Percentiles rank a stretch among this genome's conserved stretches.
These are phyloP conservation scores for Penicillium sp. DNA, from an alignment of 2,329 filamentous ascomycete genomes.

Conservation along the genomic window DNA sequence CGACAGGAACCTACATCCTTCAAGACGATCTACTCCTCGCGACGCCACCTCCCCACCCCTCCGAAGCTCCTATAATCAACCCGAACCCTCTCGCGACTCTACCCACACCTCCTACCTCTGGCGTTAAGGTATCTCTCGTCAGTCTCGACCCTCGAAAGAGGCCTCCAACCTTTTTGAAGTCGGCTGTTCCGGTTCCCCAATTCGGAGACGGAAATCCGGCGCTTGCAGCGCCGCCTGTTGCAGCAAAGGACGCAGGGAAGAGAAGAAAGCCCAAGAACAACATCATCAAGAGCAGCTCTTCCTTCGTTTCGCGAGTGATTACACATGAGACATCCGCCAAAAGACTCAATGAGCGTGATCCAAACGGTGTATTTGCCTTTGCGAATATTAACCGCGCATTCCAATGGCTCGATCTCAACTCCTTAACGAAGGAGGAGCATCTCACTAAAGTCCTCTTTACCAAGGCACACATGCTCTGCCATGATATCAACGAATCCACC, in stretches of 20 bases:
- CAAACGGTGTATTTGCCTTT: constrained; percentile 83
- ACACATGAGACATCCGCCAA: constrained; percentile 79
- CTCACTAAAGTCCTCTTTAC: constrained; percentile 96
- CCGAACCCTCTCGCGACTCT: constrained; percentile 87
- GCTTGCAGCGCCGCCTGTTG: constrained; percentile 54
- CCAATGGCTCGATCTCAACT: constrained; percentile 90
- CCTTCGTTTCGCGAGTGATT: constrained; percentile 95
- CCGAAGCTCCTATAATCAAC: constrained; percentile 81
- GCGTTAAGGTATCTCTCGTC: constrained; percentile 79
- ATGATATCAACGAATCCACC: constrained; percentile 83
- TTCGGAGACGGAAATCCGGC: constrained; percentile 86
- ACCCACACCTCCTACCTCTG: constrained; percentile 76
- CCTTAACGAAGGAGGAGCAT: constrained; percentile 70
- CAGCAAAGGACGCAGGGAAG: constrained; percentile 68
- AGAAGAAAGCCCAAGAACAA: constrained; percentile 95
- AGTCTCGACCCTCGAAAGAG: constrained; percentile 63
- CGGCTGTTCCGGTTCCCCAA: constrained; percentile 55
- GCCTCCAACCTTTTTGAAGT: constrained; percentile 40
- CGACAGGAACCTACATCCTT: constrained; percentile 79
- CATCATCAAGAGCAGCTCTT: constrained; percentile 97
- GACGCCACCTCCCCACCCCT: constrained; percentile 91
- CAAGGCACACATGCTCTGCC: constrained; percentile 90
- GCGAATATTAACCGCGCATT: constrained; percentile 94
- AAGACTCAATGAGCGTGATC: constrained; percentile 72
- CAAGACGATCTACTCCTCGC: constrained; percentile 90